Evolutionary conservation across 768 basidiomycete genomes (phyloP).

Genomic region (Phallus indusiatus): DNA sequence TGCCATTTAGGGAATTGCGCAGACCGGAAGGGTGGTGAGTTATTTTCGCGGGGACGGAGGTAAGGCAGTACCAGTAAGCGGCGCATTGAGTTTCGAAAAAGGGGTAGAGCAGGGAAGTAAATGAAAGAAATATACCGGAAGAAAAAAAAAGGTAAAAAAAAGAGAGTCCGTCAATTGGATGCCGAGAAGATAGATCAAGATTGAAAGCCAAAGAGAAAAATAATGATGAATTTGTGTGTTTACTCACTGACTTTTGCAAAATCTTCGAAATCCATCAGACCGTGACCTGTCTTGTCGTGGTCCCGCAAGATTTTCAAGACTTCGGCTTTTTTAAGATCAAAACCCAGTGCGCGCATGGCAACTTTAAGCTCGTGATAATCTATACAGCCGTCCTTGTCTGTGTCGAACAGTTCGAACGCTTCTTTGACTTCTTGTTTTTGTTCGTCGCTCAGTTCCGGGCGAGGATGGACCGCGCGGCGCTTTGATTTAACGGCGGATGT

Average conservation of each 20-base stretch:
- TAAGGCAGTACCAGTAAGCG: neutral
- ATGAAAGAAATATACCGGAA: neutral
- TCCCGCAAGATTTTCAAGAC: constrained; percentile 91
- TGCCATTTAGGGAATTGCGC: neutral
- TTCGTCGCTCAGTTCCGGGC: constrained; percentile 80
- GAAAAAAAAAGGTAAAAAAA: too few species aligned
- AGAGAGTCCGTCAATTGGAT: too few species aligned
- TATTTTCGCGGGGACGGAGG: neutral
- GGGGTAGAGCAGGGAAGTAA: neutral
- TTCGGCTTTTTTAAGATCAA: constrained; percentile 97
- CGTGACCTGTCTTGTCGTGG: constrained; percentile 74
- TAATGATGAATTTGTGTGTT: neutral
- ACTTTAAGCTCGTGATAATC: constrained; percentile 99
- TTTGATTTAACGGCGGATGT: constrained; percentile 65
- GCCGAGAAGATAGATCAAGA: constrained; percentile 12
- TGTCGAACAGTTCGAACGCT: constrained; percentile 98
- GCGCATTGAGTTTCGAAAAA: neutral
- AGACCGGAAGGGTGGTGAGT: neutral
- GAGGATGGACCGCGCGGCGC: constrained; percentile 57
- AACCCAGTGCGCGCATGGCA: constrained; percentile 95
- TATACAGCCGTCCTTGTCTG: constrained; percentile 92
- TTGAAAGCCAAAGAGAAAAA: constrained; percentile 8
- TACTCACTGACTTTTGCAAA: constrained; percentile 87
- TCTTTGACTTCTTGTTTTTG: constrained; percentile 97
- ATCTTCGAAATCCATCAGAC: constrained; percentile 86